Conservation (phyloP, 371 early-diverging fungal species). For the Smittium mucronatum region DNA sequence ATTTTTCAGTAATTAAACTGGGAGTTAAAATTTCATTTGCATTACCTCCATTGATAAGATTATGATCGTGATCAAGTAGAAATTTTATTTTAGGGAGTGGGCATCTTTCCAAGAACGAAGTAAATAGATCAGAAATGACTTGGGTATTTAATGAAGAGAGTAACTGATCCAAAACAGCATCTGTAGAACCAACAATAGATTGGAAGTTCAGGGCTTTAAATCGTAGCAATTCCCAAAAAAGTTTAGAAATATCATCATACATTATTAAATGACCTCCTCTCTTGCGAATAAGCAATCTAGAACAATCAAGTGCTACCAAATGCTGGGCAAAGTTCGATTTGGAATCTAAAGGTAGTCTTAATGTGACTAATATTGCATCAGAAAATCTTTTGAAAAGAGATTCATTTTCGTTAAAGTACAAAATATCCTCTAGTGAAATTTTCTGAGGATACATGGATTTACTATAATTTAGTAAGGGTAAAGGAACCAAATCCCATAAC, state of each 20-base stretch:
- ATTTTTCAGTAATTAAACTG: not conserved
- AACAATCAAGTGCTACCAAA: not conserved
- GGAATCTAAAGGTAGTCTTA: not conserved
- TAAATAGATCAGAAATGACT: not conserved
- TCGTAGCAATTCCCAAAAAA: slow-evolving; percentile 4
- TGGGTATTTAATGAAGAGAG: not conserved
- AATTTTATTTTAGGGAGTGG: not conserved
- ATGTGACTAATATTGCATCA: not conserved
- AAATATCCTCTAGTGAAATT: not conserved
- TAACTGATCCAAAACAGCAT: not conserved
- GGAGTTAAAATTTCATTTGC: not conserved
- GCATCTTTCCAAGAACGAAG: not conserved
- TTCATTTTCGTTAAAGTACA: not conserved
- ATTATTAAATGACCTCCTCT: not conserved
- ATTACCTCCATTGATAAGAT: too few relatives aligned
- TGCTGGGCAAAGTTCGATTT: not conserved
- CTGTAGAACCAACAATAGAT: not conserved
- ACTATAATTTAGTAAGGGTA: not conserved
- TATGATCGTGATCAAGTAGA: too few relatives aligned
- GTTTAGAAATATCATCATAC: not conserved
- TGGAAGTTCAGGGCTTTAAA: not conserved
- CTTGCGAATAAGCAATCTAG: not conserved
- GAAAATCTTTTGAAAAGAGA: not conserved
- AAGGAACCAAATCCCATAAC: not conserved
- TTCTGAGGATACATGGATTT: not conserved